phyloP scores from a whole-genome alignment of 2,329 filamentous ascomycete species.

The Coleophoma cylindrospora region DNA sequence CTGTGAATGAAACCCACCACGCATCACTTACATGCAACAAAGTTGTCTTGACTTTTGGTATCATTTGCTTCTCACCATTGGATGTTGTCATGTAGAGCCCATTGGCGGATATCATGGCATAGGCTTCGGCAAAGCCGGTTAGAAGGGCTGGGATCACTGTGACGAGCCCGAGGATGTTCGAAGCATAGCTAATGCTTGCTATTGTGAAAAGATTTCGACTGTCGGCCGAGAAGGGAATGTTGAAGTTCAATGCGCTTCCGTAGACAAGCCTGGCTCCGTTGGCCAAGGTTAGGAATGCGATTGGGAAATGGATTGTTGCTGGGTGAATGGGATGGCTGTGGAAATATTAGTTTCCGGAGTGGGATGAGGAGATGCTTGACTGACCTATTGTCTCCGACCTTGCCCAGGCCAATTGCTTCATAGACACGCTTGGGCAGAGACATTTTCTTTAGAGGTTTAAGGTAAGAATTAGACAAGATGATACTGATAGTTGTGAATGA shows the following conservation, averaged over 20 bases:
- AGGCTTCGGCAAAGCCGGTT: slow-evolving; percentile 8
- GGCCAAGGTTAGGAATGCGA: slow-evolving; percentile 8
- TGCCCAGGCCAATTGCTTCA: not conserved
- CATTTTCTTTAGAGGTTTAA: not conserved
- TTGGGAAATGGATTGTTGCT: slow-evolving; percentile 10
- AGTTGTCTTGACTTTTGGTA: slow-evolving; percentile 8
- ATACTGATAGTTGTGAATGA: no score
- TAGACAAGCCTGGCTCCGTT: slow-evolving; percentile 2
- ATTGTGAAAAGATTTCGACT: slow-evolving; percentile 1
- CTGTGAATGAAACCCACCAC: not conserved
- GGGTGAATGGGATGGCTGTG: slow-evolving; percentile 9
- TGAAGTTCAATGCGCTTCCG: not conserved
- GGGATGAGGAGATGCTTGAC: not conserved
- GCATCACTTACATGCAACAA: slow-evolving; percentile 2
- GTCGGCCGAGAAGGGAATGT: not conserved
- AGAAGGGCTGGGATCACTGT: slow-evolving; percentile 9
- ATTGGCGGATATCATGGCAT: slow-evolving; percentile 4
- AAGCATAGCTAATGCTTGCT: slow-evolving; percentile 7
- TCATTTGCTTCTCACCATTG: not conserved
- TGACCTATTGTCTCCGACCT: not conserved
- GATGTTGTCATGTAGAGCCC: slow-evolving; percentile 3
- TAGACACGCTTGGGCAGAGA: not conserved
- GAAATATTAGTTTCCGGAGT: not conserved
- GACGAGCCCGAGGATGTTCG: slow-evolving; percentile 5
- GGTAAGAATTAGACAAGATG: not conserved